Evolutionary conservation across 2,329 filamentous ascomycete genomes (phyloP).

Genomic region (Ceratocystiopsis brevicomis): DNA sequence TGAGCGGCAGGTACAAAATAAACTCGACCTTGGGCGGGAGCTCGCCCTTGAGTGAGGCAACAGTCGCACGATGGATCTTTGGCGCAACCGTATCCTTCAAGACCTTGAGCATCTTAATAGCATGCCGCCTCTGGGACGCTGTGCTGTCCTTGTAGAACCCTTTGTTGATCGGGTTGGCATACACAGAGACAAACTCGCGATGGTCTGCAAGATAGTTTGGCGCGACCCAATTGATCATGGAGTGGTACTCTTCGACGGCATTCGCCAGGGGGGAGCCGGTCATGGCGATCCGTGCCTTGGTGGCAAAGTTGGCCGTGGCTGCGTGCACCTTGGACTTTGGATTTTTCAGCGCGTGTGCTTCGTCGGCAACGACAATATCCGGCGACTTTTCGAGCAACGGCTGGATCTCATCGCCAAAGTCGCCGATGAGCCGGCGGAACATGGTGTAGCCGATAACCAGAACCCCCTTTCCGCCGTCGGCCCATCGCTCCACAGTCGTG

Average conservation of each 20-base stretch:
- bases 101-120: constrained; percentile 47
- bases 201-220: constrained; percentile 55
- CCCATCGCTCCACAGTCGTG: constrained; percentile 37
- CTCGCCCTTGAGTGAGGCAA: constrained; percentile 41
- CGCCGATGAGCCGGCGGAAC: constrained; percentile 27
- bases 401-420: constrained; percentile 14
- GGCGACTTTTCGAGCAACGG: constrained; percentile 25
- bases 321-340: constrained; percentile 28
- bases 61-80: constrained; percentile 60
- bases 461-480: constrained; percentile 40
- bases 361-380: constrained; percentile 64
- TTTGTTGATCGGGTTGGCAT: constrained; percentile 50
- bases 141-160: constrained; percentile 52
- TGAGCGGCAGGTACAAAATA: constrained; percentile 55
- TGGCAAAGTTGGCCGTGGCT: constrained; percentile 40
- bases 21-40: constrained; percentile 67
- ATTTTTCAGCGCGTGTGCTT: constrained; percentile 69
- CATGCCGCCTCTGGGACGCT: constrained; percentile 31
- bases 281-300: constrained; percentile 57
- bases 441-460: constrained; percentile 60
- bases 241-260: constrained; percentile 63
- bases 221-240: constrained; percentile 78
- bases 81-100: constrained; percentile 55
- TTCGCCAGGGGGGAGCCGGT: constrained; percentile 79
- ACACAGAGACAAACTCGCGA: constrained; percentile 51